Evolutionary conservation across 169 alveolate species (phyloP), one percentile per base, ranked within the genome.

Genomic region (Cryptosporidium parvum): DNA sequence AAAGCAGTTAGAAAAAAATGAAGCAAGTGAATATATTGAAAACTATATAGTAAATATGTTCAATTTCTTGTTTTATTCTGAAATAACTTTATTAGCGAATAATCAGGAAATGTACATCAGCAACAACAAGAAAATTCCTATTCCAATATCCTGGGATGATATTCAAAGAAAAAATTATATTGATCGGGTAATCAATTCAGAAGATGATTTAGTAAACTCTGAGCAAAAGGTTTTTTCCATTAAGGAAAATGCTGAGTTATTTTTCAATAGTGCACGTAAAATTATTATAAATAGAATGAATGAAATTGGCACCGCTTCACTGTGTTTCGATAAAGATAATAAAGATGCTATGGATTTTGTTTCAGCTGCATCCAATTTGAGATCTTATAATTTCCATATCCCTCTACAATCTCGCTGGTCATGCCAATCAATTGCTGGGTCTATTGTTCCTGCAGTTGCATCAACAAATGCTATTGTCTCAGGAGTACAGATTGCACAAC

Each of bases 361-460:
- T 37, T 93, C 96, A 56, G 95, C 98, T 56, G 95, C 98, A 1
- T 86, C 98, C 8, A 97, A 97, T 86, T 86, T 98, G 35, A 95
- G 99, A 72, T 96, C 98, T 94, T 70, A 91, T 39, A 97, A 97
- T 86, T 97, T 96, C 91, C 89, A 93, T 48, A 94, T 97, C 39
- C 92, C 92, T 53, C 94, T 92, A 48, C 91, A 92, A 86, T 92
- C 94, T 80, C 87, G 93, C 35, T 94, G 94, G 92, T 93, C 93
- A 75, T 87, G 96, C 21, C 98, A 98, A 75, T 96, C 98, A 44
- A 97, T 98, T 26, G 99, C 99, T 10, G 99, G 99, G n/a, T 96
- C 97, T 70, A 98, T 98, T 52, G 95, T 97, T 4, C 99, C 99
- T 0, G 99, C 99, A 31, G 95, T 98, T 56, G 98, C 99, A 4